Evolutionary conservation across 1,139 yeast species (phyloP), one percentile per base, ranked within the genome.

Genomic region (Geotrichum histeridarum): DNA sequence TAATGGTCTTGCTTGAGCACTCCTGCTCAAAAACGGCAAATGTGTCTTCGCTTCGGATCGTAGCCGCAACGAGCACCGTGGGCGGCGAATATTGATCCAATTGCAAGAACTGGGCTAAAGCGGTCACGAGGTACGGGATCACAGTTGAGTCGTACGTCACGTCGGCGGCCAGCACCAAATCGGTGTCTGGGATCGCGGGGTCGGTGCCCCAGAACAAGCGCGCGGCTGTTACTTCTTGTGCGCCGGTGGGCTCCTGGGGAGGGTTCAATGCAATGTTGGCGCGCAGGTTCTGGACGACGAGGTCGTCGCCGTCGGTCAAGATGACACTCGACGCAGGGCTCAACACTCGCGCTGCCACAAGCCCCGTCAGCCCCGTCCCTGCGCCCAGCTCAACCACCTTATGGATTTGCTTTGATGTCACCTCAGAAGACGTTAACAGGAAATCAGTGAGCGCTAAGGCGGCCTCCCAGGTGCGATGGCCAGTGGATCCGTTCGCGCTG

Each of bases 401-500:
- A 38, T 35, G 43, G 43, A 7, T 56, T 48, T 8, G 61, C 60
- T 8, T 11, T 18, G 14, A 7, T 15, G n/a, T 9, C 15, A 12
- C 39, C 36, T 27, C n/a, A 6, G 9, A 14, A 2, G 17, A n/a
- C 7, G 48, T 38, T 6, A 55, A 22, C 42, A 86, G 61, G 60
- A 70, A 80, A 50, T 80, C 75, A 8, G 84, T 71, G 15, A 90
- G 70, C 56, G 75, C 88, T n/a, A 87, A 62, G 0, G 96, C 86
- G 0, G 96, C 97, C 66, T 89, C 97, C 98, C 98, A 91, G 0
- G 98, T 91, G 45, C 97, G 73, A 56, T 82, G 72, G 0, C 98
- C 98, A 0, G 98, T 91, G 0, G 95, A 85, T 7, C 94, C 95
- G 33, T 73, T 67, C 0, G 89, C 89, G 15, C 88, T 79, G 9